Percentiles rank a stretch among this genome's conserved stretches.
Evolutionary conservation across 345 rosid genomes (phyloP).

Genomic region (Eucalyptus melliodora): DNA sequence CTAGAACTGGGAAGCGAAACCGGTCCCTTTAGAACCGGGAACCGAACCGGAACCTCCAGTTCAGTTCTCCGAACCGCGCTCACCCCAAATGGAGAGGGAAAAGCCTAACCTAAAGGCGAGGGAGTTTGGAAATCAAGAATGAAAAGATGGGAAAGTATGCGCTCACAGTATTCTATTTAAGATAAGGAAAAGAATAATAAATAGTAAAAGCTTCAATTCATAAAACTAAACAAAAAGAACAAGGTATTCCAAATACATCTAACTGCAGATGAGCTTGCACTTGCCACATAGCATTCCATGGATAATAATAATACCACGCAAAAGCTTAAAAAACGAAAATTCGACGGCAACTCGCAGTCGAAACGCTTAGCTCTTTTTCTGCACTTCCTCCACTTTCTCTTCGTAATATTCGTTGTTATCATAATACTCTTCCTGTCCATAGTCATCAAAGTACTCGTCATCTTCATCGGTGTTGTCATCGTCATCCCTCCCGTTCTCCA

Average conservation of each 20-base stretch:
- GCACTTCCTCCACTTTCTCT: neutral
- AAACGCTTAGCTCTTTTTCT: neutral
- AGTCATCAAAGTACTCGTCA: conserved; percentile 23
- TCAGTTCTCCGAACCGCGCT: too few species aligned
- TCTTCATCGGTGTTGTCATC: conserved; percentile 27
- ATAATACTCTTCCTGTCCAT: conserved; percentile 19
- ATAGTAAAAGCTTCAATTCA: neutral
- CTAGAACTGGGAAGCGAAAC: accelerated
- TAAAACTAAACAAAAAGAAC: neutral
- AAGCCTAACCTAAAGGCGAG: neutral
- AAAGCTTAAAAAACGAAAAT: neutral
- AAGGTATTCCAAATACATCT: neutral
- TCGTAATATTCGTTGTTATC: conserved; percentile 38
- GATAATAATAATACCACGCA: neutral
- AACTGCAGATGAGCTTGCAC: neutral
- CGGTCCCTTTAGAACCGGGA: too few species aligned
- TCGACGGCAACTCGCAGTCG: neutral
- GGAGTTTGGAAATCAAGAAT: neutral
- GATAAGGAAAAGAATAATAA: neutral
- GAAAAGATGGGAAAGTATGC: neutral
- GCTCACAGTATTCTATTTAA: neutral
- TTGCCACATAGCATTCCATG: neutral
- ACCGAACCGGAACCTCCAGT: accelerated
- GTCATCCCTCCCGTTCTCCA: conserved; percentile 18
- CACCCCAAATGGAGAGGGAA: neutral